Evolutionary conservation across 2,329 filamentous ascomycete species (phyloP), one percentile per base, ranked within the genome.

Genomic region (Colletotrichum chrysophilum): DNA sequence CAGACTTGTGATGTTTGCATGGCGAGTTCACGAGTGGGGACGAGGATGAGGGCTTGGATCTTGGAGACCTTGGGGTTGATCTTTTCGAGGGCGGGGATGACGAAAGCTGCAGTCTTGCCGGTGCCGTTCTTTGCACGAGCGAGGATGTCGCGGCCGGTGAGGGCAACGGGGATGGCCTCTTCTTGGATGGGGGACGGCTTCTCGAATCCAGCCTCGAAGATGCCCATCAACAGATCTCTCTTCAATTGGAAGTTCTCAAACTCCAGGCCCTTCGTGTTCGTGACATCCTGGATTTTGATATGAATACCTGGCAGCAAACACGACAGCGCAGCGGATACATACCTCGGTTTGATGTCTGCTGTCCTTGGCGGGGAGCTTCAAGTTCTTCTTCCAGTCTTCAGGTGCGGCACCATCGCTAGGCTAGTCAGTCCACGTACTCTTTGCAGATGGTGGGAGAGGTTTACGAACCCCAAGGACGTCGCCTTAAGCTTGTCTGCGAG

Each of bases 151-250:
- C 96, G 93, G 72, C 97, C 97, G 64, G 96, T 98, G 73, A 99
- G 91, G 66, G 97, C 97, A 79, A 99, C 96, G 64, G 97, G 97
- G 82, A 99, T 98, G 71, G 97, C 96, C 88, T 98, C 97, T 93
- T 99, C 97, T 92, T 99, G 97, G 81, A 99, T 99, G 13, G 97
- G 97, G 73, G 97, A 99, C 18, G 97, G 97, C 87, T 98, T 98
- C 85, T 99, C 97, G 85, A 98, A 99, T 78, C 97, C 97, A 80
- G 97, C 97, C 88, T 99, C 97, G 85, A 98, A 99, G 79, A 99
- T 98, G 77, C 97, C 97, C 96, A 98, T 99, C 88, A 99, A 92
- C 77, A 99, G 89, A 84, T 98, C 95, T 83, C 97, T 92, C 89
- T 98, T 98, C 80, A 99, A 93, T 79, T 94, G 94, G 84, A 99